Base-by-base conservation (phyloP, 257 asterid genomes). In the Hygrophila difformis region DNA sequence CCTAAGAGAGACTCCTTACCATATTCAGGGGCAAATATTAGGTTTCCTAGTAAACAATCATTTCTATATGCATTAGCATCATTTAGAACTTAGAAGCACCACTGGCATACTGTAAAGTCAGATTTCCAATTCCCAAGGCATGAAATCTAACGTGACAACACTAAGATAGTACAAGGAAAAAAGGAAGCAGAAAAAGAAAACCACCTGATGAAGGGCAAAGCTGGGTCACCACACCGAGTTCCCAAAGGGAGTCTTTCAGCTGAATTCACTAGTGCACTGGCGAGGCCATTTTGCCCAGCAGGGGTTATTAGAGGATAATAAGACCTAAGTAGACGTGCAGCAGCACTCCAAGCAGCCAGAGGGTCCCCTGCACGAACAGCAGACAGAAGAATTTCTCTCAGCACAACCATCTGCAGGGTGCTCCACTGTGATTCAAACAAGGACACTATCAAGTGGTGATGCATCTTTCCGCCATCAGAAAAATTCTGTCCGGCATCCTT, bases 261-360 rank as follows among this genome's bases (percentile, higher is more conserved):
- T 55, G 96, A 73, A 65, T 77, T 85, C 23, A 82, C 59, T 58
- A 89, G 96, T 16, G 98, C 93, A 64, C 71, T 72, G 45, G 93
- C 89, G 55, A 89, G 81, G 28, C 98, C 98, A 68, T 82, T 79
- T 77, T 89, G 98, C 60, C 94, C 98, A 45, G 93, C 85, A 31
- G 98, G 98, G 42, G 98, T 89, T 47, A 89, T 89, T 31, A 89
- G 72, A 48, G 98, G 98, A 79, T 89, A 89, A 50, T 89, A 89
- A 44, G 96, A 89, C 71, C 98, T 79, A 57, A 89, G 91, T 31
- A 89, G 60, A 43, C 98, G 96, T 56, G 96, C 96, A 59, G 98
- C 93, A 43, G 98, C 98, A 77, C 98, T 89, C 98, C 98, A 89
- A 50, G 98, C 98, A 52, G 96, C 91, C 64, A 82, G 93, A 45